A percentile compares a stretch with the other conserved stretches of the same genome.
These are phyloP conservation scores for Pichia sp. DNA, from an alignment of 1,139 yeast genomes.

Conservation along the genomic window DNA sequence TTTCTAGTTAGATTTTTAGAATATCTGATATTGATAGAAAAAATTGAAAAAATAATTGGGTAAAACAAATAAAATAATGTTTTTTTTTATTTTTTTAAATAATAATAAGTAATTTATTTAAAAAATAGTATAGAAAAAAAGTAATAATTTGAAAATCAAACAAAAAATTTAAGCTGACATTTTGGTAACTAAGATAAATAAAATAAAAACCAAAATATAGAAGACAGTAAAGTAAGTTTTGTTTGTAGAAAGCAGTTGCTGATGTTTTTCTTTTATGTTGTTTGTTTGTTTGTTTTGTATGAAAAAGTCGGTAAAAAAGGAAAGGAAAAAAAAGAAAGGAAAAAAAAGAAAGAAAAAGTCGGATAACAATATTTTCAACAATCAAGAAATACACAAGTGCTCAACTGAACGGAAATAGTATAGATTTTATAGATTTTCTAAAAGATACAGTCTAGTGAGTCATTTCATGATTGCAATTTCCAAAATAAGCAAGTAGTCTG, in stretches of 20 bases:
- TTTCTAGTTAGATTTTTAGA: too few relatives aligned
- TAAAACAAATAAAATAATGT: too few relatives aligned
- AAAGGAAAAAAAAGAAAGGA: background rate
- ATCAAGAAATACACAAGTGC: too few relatives aligned
- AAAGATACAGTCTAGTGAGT: background rate
- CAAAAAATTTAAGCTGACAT: constrained; percentile 28
- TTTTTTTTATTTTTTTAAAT: constrained; percentile 3
- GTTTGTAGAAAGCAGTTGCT: constrained; percentile 18
- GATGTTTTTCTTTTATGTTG: constrained; percentile 2
- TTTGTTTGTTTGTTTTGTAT: background rate
- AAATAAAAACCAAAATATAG: constrained; percentile 1
- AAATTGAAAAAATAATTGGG: too few relatives aligned
- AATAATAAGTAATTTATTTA: background rate
- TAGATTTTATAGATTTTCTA: too few relatives aligned
- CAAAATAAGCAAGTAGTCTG: background rate
- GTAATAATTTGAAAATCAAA: constrained; percentile 4
- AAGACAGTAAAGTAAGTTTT: constrained; percentile 6
- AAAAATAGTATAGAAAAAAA: background rate
- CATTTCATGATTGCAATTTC: background rate
- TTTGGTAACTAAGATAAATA: constrained; percentile 13
- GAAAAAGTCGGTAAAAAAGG: background rate
- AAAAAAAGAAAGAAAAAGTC: background rate
- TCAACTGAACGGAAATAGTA: too few relatives aligned
- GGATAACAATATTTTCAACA: too few relatives aligned
- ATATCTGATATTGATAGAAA: too few relatives aligned